Percentiles rank a stretch among this genome's conserved stretches.
Evolutionary conservation across 2,329 filamentous ascomycete genomes (phyloP).

Genomic region (Fusarium albosuccineum): DNA sequence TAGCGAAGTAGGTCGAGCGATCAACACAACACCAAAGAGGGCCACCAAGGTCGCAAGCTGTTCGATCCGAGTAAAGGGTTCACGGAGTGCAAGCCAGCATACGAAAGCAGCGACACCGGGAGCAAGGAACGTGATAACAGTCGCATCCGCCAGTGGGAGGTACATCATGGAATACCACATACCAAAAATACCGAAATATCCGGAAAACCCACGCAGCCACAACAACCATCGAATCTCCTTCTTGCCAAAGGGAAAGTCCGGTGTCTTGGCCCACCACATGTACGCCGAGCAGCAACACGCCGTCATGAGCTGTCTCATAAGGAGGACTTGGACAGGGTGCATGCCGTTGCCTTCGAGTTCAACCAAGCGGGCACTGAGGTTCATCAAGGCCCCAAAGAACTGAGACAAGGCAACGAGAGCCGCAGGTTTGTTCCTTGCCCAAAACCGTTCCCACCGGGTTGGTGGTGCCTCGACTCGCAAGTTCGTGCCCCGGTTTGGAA

Average conservation of each 20-base stretch:
- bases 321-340: slow-evolving; percentile 87
- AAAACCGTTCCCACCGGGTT: slow-evolving; percentile 57
- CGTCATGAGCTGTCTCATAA: slow-evolving; percentile 83
- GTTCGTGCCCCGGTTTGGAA: slow-evolving; percentile 19
- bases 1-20: slow-evolving; percentile 77
- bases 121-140: slow-evolving; percentile 88
- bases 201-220: slow-evolving; percentile 74
- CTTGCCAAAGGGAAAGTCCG: slow-evolving; percentile 77
- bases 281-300: slow-evolving; percentile 74
- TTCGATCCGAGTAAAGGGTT: slow-evolving; percentile 83
- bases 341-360: slow-evolving; percentile 79
- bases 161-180: slow-evolving; percentile 79
- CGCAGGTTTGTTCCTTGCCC: slow-evolving; percentile 78
- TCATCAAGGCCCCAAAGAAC: slow-evolving; percentile 88
- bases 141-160: slow-evolving; percentile 86
- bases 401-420: slow-evolving; percentile 80
- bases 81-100: slow-evolving; percentile 79
- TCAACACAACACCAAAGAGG: slow-evolving; percentile 83
- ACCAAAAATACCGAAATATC: slow-evolving; percentile 84
- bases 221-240: slow-evolving; percentile 76
- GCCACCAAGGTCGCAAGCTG: slow-evolving; percentile 82
- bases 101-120: slow-evolving; percentile 84
- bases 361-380: slow-evolving; percentile 81
- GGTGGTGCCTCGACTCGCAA: slow-evolving; percentile 23
- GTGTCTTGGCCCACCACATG: slow-evolving; percentile 78